phyloP scores from a whole-genome alignment of 2,329 filamentous ascomycete species.

The Aspergillus sojae region DNA sequence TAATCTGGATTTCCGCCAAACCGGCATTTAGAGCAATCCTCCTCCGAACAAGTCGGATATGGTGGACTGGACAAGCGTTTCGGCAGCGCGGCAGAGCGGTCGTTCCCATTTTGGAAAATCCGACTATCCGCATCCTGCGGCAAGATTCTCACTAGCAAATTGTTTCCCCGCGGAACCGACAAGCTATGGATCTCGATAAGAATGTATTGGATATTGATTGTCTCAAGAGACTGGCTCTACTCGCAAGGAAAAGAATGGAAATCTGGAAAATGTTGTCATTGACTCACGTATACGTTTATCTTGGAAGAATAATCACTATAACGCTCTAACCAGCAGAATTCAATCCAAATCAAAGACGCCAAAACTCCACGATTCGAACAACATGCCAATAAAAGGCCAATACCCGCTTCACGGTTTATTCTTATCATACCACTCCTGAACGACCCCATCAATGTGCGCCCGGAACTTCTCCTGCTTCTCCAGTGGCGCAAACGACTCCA shows the following conservation, averaged over 20 bases:
- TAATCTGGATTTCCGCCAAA: too few relatives aligned
- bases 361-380: not conserved
- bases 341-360: not conserved
- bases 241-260: not conserved
- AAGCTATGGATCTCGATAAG: too few relatives aligned
- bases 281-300: not conserved
- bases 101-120: too few relatives aligned
- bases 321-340: not conserved
- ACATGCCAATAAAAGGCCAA: not conserved
- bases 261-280: not conserved
- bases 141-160: too few relatives aligned
- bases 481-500: conserved; percentile 10
- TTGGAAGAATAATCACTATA: not conserved
- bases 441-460: not conserved
- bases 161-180: too few relatives aligned
- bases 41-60: too few relatives aligned
- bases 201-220: too few relatives aligned
- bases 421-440: conserved; percentile 3
- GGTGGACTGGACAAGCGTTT: too few relatives aligned
- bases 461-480: conserved; percentile 1
- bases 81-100: too few relatives aligned
- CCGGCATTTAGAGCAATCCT: too few relatives aligned
- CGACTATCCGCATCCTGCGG: too few relatives aligned
- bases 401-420: not conserved
- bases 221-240: too few relatives aligned